Evolutionary conservation across 73 alveolate species (phyloP), one percentile per base, ranked within the genome.

Genomic region (Uronychia binucleata): DNA sequence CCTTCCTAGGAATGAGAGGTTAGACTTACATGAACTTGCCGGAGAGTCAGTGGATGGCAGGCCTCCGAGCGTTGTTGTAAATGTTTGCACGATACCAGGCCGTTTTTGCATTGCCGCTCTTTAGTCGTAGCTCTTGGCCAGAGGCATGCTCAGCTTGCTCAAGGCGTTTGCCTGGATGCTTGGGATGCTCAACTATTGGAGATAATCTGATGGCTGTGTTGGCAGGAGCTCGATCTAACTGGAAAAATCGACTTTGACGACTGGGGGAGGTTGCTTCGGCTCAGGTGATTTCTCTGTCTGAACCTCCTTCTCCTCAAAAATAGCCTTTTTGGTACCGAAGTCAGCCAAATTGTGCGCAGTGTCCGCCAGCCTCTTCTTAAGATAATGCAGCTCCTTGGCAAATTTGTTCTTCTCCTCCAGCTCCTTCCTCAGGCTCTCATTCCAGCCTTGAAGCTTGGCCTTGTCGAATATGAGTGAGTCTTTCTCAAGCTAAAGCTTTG

Each of bases 361-460:
- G 5, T 46, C 19, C 19, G 67, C 5, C 19, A 46, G 67, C 19
- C 19, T 46, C 19, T 46, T 46, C 5, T 46, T 46, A 19, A 11
- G 19, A 46, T 11, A 46, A 11, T 11, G 67, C 67, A 46, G 19
- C 19, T 46, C 67, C 19, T 19, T 46, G n/a, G 19, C 67, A 11
- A 46, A 11, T 19, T 19, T 34, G 19, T 77, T 76, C 33, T 33
- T 27, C 11, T 85, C 91, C 57, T 59, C 30, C 26, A 77, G 34
- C 26, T 76, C 85, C 11, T 33, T 77, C 76, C 77, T 85, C 58
- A 85, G 75, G 28, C 57, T 76, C 5, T 85, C 86, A 5, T 77
- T 85, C n/a, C 86, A n/a, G 46, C 77, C 91, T 29, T 85, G n/a
- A 46, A 46, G 67, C 67, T 46, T 46, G 5, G 19, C n/a, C 19